phyloP scores from a whole-genome alignment of 371 early-diverging fungal genomes.

The Syncephalastrum monosporum region DNA sequence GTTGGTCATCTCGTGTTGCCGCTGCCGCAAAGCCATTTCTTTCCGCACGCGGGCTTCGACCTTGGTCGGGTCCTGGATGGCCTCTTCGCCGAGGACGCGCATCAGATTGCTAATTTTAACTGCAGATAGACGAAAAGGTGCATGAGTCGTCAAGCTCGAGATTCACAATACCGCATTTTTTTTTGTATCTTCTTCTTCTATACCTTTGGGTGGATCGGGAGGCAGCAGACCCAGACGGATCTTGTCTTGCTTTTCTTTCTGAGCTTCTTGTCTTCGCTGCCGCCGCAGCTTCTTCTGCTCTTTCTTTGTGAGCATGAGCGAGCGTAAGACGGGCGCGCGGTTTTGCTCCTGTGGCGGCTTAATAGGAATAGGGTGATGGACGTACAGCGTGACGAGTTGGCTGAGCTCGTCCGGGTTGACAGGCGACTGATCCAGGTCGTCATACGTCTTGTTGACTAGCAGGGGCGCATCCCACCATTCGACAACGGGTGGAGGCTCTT shows the following conservation, averaged over 20 bases:
- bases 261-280: conserved; percentile 81
- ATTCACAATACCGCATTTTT: background rate
- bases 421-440: conserved; percentile 48
- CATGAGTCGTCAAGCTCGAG: too few relatives aligned
- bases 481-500: conserved; percentile 76
- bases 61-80: conserved; percentile 91
- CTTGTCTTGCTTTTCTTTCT: conserved; percentile 93
- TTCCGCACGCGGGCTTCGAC: conserved; percentile 86
- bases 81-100: conserved; percentile 89
- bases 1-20: conserved; percentile 79
- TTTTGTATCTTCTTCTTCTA: background rate
- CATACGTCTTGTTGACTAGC: conserved; percentile 71
- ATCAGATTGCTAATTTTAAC: conserved; percentile 92
- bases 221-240: conserved; percentile 91
- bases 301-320: conserved; percentile 88
- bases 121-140: conserved; percentile 4
- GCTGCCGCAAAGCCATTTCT: conserved; percentile 83
- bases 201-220: conserved; percentile 86
- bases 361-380: conserved; percentile 93
- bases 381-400: conserved; percentile 71
- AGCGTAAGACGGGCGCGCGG: conserved; percentile 58
- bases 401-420: conserved; percentile 43
- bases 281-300: conserved; percentile 92
- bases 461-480: conserved; percentile 98
- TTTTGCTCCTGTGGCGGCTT: conserved; percentile 74